These are phyloP conservation scores for Trypanosoma rangeli DNA, from an alignment of 208 protist genomes.

Conservation along the genomic window DNA sequence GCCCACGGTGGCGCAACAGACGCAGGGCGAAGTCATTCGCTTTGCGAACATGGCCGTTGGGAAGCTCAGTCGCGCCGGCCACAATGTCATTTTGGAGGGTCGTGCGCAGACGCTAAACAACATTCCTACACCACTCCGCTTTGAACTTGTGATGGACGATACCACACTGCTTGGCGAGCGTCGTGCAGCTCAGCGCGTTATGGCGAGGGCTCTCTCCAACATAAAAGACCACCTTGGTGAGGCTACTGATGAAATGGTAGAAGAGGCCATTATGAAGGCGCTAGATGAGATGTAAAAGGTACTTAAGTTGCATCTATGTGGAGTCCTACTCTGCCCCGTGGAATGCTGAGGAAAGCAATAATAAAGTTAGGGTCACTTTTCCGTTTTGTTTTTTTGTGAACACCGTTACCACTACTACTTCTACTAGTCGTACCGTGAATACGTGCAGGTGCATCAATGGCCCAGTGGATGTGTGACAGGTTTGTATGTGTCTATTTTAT, in stretches of 20 bases:
- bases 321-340: too few relatives aligned
- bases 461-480: too few relatives aligned
- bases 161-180: slow-evolving; percentile 73
- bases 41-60: slow-evolving; percentile 71
- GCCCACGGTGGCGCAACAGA: slow-evolving; percentile 88
- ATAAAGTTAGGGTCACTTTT: not conserved
- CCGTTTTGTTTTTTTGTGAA: too few relatives aligned
- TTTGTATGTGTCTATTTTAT: too few relatives aligned
- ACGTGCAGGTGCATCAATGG: not conserved
- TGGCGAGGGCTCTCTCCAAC: slow-evolving; percentile 68
- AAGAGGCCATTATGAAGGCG: slow-evolving; percentile 28
- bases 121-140: slow-evolving; percentile 78
- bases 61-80: slow-evolving; percentile 66
- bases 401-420: too few relatives aligned
- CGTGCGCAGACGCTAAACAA: slow-evolving; percentile 89
- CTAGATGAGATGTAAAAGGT: slow-evolving; percentile 26
- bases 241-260: slow-evolving; percentile 30
- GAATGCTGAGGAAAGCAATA: too few relatives aligned
- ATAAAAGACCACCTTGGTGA: slow-evolving; percentile 28
- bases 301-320: too few relatives aligned
- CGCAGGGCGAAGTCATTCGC: slow-evolving; percentile 91
- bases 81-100: slow-evolving; percentile 91
- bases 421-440: too few relatives aligned
- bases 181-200: slow-evolving; percentile 87
- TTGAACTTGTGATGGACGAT: slow-evolving; percentile 87